Percentiles rank a stretch among this genome's conserved stretches.
phyloP scores from a whole-genome alignment of 2,329 filamentous ascomycete species.

The Colletotrichum tropicicola region DNA sequence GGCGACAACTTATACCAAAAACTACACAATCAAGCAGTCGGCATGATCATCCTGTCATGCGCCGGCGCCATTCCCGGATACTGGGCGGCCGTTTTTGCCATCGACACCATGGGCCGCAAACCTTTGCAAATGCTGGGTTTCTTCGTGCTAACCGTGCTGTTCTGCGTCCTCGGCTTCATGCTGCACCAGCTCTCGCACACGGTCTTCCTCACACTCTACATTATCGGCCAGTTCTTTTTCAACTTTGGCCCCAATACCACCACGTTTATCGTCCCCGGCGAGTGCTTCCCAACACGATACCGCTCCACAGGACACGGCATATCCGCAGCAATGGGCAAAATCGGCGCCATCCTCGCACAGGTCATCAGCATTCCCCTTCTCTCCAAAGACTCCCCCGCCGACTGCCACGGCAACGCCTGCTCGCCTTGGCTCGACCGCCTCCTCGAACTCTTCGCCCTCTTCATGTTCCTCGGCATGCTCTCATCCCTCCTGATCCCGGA shows the following conservation, averaged over 20 bases:
- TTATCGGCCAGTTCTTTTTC: constrained; percentile 73
- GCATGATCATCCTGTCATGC: constrained; percentile 80
- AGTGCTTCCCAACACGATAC: constrained; percentile 72
- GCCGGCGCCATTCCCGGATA: constrained; percentile 84
- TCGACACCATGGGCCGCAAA: constrained; percentile 81
- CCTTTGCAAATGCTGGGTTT: constrained; percentile 76
- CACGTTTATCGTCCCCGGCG: constrained; percentile 71
- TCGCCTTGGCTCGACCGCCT: constrained; percentile 74
- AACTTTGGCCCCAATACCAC: constrained; percentile 74
- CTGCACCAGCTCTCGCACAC: constrained; percentile 57
- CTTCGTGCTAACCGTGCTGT: constrained; percentile 67
- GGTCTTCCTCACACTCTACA: constrained; percentile 67
- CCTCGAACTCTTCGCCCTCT: constrained; percentile 81
- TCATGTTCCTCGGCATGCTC: constrained; percentile 79
- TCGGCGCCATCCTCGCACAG: constrained; percentile 75
- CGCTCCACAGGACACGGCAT: constrained; percentile 71
- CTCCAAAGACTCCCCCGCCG: constrained; percentile 60
- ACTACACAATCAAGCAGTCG: constrained; percentile 77
- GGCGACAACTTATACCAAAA: constrained; percentile 72
- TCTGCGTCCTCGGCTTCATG: constrained; percentile 69
- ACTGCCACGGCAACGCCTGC: constrained; percentile 58
- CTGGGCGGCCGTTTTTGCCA: constrained; percentile 77
- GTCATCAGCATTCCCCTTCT: constrained; percentile 71
- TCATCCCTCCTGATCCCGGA: constrained; percentile 79
- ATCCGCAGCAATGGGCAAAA: constrained; percentile 72